These are phyloP conservation scores for Dianthus caryophyllus DNA, from an alignment of 148 eudicot species.

Conservation along the genomic window DNA sequence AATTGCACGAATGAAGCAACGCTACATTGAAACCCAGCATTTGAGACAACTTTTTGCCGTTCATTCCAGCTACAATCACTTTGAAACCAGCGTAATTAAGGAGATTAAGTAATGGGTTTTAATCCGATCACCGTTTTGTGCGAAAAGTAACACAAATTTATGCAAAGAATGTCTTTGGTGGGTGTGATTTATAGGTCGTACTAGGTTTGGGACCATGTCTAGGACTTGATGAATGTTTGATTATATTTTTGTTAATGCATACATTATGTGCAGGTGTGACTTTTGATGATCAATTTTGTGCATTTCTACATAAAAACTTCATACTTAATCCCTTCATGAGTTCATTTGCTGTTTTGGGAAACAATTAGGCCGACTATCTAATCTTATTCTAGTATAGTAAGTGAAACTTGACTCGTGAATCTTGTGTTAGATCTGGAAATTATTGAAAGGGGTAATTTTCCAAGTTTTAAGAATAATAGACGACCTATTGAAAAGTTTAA, in stretches of 20 bases:
- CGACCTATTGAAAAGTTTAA: too few species aligned
- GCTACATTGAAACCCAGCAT: slow-evolving; percentile 16
- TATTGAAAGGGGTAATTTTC: too few species aligned
- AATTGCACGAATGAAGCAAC: slow-evolving; percentile 17
- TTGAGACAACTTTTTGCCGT: slow-evolving; percentile 18
- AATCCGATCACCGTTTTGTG: slow-evolving; percentile 4
- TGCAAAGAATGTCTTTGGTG: not conserved
- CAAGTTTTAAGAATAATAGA: too few species aligned
- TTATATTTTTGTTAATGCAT: not conserved
- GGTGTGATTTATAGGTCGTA: not conserved
- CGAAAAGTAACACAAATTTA: not conserved
- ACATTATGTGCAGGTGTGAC: not conserved
- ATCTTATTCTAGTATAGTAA: too few species aligned
- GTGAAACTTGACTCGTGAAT: too few species aligned
- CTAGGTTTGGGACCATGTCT: not conserved
- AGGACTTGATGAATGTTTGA: slow-evolving; percentile 1
- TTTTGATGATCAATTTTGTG: not conserved
- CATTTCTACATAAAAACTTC: not conserved
- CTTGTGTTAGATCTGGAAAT: too few species aligned
- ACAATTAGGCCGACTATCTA: too few species aligned
- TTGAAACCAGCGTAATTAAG: slow-evolving; percentile 15
- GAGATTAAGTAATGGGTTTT: not conserved
- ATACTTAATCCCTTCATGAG: slow-evolving; percentile 11
- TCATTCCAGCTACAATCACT: slow-evolving; percentile 10
- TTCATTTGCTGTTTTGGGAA: too few species aligned